Conservation (phyloP, 1,284 basidiomycete genomes). For the Ustilago cynodontis region DNA sequence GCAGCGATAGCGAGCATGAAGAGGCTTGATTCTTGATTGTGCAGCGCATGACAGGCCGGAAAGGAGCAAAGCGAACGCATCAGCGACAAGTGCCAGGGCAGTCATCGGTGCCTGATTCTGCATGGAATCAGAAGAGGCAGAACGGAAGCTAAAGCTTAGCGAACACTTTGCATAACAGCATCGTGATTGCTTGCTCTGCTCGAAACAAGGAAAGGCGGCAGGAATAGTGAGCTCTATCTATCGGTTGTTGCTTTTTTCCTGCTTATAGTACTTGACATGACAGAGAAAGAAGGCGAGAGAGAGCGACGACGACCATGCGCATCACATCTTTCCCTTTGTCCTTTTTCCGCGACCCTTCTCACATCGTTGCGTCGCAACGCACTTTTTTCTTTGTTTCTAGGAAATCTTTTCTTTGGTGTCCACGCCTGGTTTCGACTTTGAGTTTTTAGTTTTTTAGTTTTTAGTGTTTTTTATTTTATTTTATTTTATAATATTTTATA, state of each 20-base stretch:
- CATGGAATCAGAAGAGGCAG: neutral
- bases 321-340: slow-evolving; percentile 2
- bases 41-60: slow-evolving; percentile 6
- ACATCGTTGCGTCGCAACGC: neutral
- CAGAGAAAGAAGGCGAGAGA: neutral
- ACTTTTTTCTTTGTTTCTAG: neutral
- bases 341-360: no score
- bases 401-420: neutral
- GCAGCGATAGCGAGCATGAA: no score
- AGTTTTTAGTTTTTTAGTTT: no score
- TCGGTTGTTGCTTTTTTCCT: neutral
- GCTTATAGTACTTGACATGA: neutral
- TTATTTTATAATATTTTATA: neutral
- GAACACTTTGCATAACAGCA: neutral
- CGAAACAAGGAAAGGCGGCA: slow-evolving; percentile 5
- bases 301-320: neutral
- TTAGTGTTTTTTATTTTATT: neutral
- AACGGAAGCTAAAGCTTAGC: no score
- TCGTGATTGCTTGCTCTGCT: neutral
- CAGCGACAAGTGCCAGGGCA: neutral
- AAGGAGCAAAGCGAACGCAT: neutral
- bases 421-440: neutral
- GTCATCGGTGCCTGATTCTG: neutral
- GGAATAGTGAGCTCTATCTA: slow-evolving; percentile 34
- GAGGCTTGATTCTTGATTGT: slow-evolving; percentile 6